These are phyloP conservation scores for Russula foetens DNA, from an alignment of 768 basidiomycete species.

Conservation along the genomic window DNA sequence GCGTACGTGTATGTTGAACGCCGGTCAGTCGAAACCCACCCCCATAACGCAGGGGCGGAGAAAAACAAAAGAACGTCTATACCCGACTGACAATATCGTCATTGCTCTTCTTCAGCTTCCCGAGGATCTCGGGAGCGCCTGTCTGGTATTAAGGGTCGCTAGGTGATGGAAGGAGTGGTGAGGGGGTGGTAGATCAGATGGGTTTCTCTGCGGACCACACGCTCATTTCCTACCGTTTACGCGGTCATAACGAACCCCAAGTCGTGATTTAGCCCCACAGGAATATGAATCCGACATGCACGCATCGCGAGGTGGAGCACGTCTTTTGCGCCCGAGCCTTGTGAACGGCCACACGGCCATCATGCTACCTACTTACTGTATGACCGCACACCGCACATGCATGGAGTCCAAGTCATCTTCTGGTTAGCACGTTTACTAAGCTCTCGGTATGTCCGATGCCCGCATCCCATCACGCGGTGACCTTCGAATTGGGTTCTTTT, in stretches of 20 bases:
- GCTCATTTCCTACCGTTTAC: neutral
- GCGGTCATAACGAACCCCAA: neutral
- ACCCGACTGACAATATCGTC: too few relatives aligned
- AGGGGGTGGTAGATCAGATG: conserved; percentile 10
- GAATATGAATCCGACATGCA: conserved; percentile 3
- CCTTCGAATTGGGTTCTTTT: neutral
- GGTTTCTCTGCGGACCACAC: neutral
- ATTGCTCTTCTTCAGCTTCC: too few relatives aligned
- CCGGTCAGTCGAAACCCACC: too few relatives aligned
- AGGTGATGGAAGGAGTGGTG: too few relatives aligned
- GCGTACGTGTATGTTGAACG: too few relatives aligned
- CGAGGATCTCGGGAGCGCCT: conserved; percentile 12
- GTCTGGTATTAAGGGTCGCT: too few relatives aligned
- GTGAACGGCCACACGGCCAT: neutral
- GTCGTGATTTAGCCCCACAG: neutral
- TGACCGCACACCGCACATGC: neutral
- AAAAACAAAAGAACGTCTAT: too few relatives aligned
- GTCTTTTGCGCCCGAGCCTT: neutral
- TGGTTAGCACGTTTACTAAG: neutral
- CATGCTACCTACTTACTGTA: too few relatives aligned
- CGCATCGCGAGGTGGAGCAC: neutral
- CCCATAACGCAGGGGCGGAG: too few relatives aligned
- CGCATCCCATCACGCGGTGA: neutral
- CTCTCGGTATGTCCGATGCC: neutral
- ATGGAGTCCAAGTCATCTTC: neutral